These are phyloP conservation scores for Thalassiosira livingstoniorum DNA, from an alignment of 352 stramenopile genomes.

Conservation along the genomic window DNA sequence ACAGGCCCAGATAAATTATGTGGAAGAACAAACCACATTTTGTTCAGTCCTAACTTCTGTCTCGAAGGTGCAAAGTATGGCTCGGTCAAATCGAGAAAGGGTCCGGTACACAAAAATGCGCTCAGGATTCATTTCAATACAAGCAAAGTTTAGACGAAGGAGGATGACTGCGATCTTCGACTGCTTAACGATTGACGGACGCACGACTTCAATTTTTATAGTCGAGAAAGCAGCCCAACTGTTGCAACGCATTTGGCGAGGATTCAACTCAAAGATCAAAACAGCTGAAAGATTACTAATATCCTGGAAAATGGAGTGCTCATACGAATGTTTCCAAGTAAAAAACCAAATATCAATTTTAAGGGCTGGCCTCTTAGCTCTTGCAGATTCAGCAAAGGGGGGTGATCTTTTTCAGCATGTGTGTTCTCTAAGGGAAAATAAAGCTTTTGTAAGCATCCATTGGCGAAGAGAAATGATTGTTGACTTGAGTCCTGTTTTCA, in stretches of 20 bases:
- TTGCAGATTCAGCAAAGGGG: conserved; percentile 10
- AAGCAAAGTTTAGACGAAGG: no score
- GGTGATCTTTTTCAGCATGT: conserved; percentile 1
- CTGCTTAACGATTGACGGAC: no score
- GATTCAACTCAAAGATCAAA: conserved; percentile 17
- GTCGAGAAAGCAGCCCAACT: background rate
- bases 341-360: conserved; percentile 21
- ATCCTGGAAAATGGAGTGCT: conserved; percentile 30
- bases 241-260: conserved; percentile 17
- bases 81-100: no score
- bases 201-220: no score
- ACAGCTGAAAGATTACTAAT: conserved; percentile 21
- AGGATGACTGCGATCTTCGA: no score
- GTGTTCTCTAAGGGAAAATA: background rate
- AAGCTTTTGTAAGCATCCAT: conserved; percentile 1
- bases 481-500: conserved; percentile 18
- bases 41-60: no score
- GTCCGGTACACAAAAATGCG: no score
- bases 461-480: conserved; percentile 24
- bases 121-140: no score
- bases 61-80: no score
- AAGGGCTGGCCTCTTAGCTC: conserved; percentile 28
- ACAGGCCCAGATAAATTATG: no score
- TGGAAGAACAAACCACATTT: no score
- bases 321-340: conserved; percentile 21